Conservation (phyloP, 805 yeast species). For the Komagataella populi region DNA sequence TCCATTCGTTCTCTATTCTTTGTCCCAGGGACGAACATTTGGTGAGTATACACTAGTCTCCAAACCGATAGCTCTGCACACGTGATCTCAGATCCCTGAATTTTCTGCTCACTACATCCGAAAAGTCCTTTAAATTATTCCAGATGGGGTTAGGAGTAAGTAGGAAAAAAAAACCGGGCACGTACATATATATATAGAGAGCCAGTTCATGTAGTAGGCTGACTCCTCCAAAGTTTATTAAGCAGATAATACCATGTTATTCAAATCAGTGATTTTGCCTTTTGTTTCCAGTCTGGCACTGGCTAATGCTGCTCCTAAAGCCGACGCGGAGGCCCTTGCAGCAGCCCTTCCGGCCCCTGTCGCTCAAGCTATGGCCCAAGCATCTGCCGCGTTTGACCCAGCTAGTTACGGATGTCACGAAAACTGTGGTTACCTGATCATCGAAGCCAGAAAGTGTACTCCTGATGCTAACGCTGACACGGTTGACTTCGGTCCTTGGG, state of each 20-base stretch:
- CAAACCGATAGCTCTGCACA: neutral
- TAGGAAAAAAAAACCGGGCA: neutral
- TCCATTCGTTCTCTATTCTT: neutral
- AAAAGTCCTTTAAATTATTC: neutral
- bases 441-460: slow-evolving; percentile 17
- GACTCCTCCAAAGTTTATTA: neutral
- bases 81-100: neutral
- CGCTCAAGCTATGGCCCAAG: slow-evolving; percentile 12
- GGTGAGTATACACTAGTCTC: neutral
- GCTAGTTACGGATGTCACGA: slow-evolving; percentile 20
- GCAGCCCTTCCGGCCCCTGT: slow-evolving; percentile 13
- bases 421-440: slow-evolving; percentile 19
- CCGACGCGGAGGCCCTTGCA: slow-evolving; percentile 15
- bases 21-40: neutral
- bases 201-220: neutral
- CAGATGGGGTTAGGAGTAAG: neutral
- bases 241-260: neutral
- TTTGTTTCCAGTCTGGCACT: slow-evolving; percentile 11
- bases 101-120: neutral
- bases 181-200: neutral
- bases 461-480: slow-evolving; percentile 4
- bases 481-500: slow-evolving; percentile 15
- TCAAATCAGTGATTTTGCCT: slow-evolving; percentile 2
- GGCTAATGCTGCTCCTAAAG: slow-evolving; percentile 13
- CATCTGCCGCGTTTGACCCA: slow-evolving; percentile 14